Conservation (phyloP, 2,329 filamentous ascomycete species). For the Nemania sp. region DNA sequence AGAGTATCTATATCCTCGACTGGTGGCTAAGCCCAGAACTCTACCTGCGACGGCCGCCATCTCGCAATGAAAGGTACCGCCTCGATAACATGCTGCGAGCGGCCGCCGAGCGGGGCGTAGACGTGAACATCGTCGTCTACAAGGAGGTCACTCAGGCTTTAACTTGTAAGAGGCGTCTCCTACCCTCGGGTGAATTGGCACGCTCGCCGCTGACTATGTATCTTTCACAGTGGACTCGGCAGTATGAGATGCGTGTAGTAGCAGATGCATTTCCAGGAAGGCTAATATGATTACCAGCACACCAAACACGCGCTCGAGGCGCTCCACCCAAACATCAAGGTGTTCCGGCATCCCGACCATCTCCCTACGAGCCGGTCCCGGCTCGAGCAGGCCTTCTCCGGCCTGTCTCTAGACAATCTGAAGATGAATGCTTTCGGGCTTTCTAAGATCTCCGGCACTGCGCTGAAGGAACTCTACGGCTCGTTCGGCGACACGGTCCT, state of each 20-base stretch:
- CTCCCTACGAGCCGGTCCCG: constrained; percentile 68
- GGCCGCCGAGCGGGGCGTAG: constrained; percentile 82
- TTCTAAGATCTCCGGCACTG: constrained; percentile 71
- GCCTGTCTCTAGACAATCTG: constrained; percentile 49
- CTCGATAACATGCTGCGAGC: constrained; percentile 81
- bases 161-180: constrained; percentile 66
- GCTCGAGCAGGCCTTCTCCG: constrained; percentile 64
- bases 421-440: constrained; percentile 51
- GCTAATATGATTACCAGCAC: constrained; percentile 52
- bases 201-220: constrained; percentile 20
- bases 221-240: constrained; percentile 45
- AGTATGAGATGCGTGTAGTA: constrained; percentile 39
- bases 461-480: constrained; percentile 79
- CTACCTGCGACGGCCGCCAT: constrained; percentile 81
- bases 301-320: constrained; percentile 79
- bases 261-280: not conserved
- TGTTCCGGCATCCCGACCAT: constrained; percentile 92
- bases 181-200: constrained; percentile 23
- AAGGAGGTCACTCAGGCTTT: constrained; percentile 86
- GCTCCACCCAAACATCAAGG: constrained; percentile 81
- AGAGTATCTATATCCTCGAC: constrained; percentile 84
- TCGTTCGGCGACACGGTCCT: constrained; percentile 79
- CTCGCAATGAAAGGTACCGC: constrained; percentile 80
- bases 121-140: constrained; percentile 86
- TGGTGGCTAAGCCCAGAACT: constrained; percentile 92